Evolutionary conservation across 2,329 filamentous ascomycete genomes (phyloP).

Genomic region (Annulohypoxylon truncatum): DNA sequence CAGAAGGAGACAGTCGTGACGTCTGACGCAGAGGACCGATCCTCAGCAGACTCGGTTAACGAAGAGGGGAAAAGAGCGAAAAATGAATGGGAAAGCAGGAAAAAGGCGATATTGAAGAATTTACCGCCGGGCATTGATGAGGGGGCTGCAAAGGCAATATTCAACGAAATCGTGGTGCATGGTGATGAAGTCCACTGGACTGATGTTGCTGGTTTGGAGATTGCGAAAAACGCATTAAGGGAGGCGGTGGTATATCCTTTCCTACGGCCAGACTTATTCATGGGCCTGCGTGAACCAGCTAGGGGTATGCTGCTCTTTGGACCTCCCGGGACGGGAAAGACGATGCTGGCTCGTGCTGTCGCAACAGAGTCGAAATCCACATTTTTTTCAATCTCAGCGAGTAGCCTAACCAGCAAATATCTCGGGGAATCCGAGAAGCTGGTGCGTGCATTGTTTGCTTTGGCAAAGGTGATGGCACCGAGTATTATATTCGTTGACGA

Average conservation of each 20-base stretch:
- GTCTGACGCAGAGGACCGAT: conserved; percentile 60
- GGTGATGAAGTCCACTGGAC: conserved; percentile 96
- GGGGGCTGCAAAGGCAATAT: conserved; percentile 85
- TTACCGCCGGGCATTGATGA: conserved; percentile 86
- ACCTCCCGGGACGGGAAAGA: conserved; percentile 97
- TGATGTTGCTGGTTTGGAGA: conserved; percentile 90
- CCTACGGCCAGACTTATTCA: conserved; percentile 92
- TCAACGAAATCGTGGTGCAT: conserved; percentile 94
- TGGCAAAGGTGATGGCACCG: conserved; percentile 90
- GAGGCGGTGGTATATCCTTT: conserved; percentile 98
- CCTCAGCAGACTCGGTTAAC: conserved; percentile 58
- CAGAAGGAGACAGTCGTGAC: conserved; percentile 56
- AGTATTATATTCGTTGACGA: conserved; percentile 99
- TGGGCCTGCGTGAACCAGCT: conserved; percentile 92
- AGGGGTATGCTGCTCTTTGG: conserved; percentile 96
- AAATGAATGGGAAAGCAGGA: conserved; percentile 69
- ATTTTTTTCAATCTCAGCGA: conserved; percentile 97
- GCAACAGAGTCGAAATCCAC: conserved; percentile 95
- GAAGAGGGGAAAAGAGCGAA: conserved; percentile 56
- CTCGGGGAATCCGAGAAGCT: conserved; percentile 97
- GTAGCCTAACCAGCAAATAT: conserved; percentile 94
- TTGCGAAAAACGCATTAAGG: conserved; percentile 90
- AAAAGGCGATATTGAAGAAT: conserved; percentile 76
- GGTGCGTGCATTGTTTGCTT: conserved; percentile 86
- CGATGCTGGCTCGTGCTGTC: conserved; percentile 94